Evolutionary conservation across 2,329 filamentous ascomycete species (phyloP), one percentile per base, ranked within the genome.

Genomic region (Fonsecaea pedrosoi): DNA sequence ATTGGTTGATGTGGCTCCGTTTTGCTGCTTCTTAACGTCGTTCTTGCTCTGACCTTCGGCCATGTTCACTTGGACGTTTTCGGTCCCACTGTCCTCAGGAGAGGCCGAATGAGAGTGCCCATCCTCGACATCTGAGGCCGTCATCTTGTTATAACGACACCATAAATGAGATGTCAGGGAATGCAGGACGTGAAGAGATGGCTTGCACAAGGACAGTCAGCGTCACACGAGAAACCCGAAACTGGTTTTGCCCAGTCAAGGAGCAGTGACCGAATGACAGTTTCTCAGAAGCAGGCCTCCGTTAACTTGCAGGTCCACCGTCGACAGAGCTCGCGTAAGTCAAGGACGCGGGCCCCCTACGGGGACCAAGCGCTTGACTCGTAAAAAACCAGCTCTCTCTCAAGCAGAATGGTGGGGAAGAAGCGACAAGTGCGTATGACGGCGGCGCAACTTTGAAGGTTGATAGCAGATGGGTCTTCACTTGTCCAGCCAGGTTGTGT

Each of bases 11-110:
- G 54, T 37, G 34, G 69, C 42, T 30, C 80, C 90, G 80, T 90
- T 91, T 80, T 88, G 88, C 65, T 66, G 82, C 78, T 74, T 86
- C 83, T 65, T 79, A 80, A 69, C 77, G 72, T 70, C 79, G 81
- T 64, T 58, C 70, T 83, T 80, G 76, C 74, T 75, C 38, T 73
- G 68, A 58, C 74, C 74, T 64, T 79, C 76, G 50, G 76, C 76
- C 70, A 76, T 75, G 60, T 78, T 77, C 59, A 74, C 75, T 64
- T 74, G 73, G 61, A 79, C 78, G 61, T 76, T 75, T 69, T 80
- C 79, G 64, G 71, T 74, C 66, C 73, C 77, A 71, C 76, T 79
- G 56, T 74, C 77, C 67, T 79, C 78, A 60, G 74, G 74, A 56
- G 76, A 77, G 64, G 75, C 73, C 66, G 77, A 76, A 65, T 74